Evolutionary conservation across 805 yeast species (phyloP), one percentile per base, ranked within the genome.

Genomic region (Metschnikowia hibisci): DNA sequence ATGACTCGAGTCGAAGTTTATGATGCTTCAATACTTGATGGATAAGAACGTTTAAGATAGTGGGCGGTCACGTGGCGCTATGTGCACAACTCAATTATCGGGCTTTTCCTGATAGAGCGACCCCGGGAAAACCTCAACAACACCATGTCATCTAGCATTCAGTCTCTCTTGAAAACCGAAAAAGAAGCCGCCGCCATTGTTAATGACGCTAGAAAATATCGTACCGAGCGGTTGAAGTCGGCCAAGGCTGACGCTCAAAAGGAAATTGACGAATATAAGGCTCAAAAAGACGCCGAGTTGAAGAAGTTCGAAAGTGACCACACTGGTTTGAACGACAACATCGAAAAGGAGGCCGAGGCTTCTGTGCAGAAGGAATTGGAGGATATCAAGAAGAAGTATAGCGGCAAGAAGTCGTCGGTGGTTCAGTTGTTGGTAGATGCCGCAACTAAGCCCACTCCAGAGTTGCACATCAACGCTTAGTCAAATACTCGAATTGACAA

Each of bases 181-280:
- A 88, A 86, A 69, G 91, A 87, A 58, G 98, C 99, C n/a, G 97
- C 95, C 56, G 90, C 83, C 56, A 86, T 90, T 51, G 98, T 93
- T 48, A 77, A 90, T 58, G 84, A 85, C 62, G 97, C 99, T 18
- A 87, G 98, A 75, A 77, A 82, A 56, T 47, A 84, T 72, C 87
- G 96, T 67, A 77, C 93, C 32, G 83, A 80, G 54, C 85, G 89
- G 53, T 77, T 93, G 63, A 93, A 91, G 78, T 90, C 93, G 36
- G 96, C 98, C 41, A 91, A 89, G 73, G 71, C 83, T 18, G 98
- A 93, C 64, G 99, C 99, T 29, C 84, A 88, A 51, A 70, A 74
- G 44, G 99, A 93, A 67, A 87, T 93, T 57, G 85, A 82, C 52
- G 82, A 80, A 44, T 93, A 93, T 78, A 90, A 87, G 74, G 63